phyloP scores from a whole-genome alignment of 2,329 filamentous ascomycete genomes.

The Neofusicoccum kwambonambiense region DNA sequence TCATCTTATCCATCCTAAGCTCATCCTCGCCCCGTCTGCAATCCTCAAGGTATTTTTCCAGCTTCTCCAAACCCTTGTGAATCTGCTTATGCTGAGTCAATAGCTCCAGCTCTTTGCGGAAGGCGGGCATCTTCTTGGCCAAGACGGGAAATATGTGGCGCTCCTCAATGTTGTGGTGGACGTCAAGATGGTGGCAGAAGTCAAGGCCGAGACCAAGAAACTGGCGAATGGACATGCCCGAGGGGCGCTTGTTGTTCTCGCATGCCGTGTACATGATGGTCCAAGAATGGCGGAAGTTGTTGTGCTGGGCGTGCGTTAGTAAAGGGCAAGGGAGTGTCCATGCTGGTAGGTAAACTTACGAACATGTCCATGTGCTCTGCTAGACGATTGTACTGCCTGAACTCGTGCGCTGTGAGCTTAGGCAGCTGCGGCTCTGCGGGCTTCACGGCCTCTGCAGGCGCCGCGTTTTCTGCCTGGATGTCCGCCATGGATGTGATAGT shows the following conservation, averaged over 20 bases:
- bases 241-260: slow-evolving; percentile 57
- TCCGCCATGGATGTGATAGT: neutral
- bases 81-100: slow-evolving; percentile 76
- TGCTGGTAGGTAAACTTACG: slow-evolving; percentile 36
- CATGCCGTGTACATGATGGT: slow-evolving; percentile 68
- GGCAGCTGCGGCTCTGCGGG: slow-evolving; percentile 35
- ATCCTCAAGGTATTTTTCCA: slow-evolving; percentile 63
- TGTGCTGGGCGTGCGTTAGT: slow-evolving; percentile 55
- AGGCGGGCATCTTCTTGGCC: slow-evolving; percentile 75
- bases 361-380: slow-evolving; percentile 74
- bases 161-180: slow-evolving; percentile 84
- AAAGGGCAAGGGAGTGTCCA: neutral
- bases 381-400: slow-evolving; percentile 68
- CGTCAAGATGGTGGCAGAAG: slow-evolving; percentile 68
- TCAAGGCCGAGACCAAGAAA: slow-evolving; percentile 68
- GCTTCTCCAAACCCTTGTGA: slow-evolving; percentile 68
- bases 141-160: slow-evolving; percentile 75
- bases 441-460: neutral
- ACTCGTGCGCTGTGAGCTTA: slow-evolving; percentile 65
- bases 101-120: slow-evolving; percentile 63
- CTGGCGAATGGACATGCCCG: slow-evolving; percentile 63
- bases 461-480: neutral
- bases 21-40: slow-evolving; percentile 64
- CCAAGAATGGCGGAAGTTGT: slow-evolving; percentile 74
- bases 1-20: slow-evolving; percentile 58